Evolutionary conservation across 169 alveolate genomes (phyloP).

Genomic region (Plasmodium vinckei): DNA sequence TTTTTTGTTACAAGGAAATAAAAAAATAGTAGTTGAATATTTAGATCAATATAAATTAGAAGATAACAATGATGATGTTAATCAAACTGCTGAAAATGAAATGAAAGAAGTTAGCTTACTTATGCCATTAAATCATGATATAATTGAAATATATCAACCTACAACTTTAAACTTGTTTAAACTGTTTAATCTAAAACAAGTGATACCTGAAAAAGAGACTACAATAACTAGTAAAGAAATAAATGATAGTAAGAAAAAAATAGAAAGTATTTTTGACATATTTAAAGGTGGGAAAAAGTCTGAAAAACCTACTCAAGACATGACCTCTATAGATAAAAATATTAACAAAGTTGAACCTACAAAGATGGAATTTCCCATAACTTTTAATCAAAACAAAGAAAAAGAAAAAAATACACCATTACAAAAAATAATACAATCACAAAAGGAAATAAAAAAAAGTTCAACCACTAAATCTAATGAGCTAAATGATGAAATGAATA

Average conservation of each 20-base stretch:
- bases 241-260: background rate
- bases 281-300: background rate
- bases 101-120: slow-evolving; percentile 50
- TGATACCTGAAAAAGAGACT: background rate
- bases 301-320: background rate
- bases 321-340: background rate
- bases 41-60: slow-evolving; percentile 68
- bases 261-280: too few relatives aligned
- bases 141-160: slow-evolving; percentile 16
- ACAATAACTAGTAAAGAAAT: background rate
- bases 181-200: slow-evolving; percentile 22
- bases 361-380: background rate
- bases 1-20: slow-evolving; percentile 55
- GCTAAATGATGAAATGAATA: slow-evolving; percentile 4
- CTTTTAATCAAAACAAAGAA: background rate
- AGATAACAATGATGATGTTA: slow-evolving; percentile 16
- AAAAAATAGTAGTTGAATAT: slow-evolving; percentile 68
- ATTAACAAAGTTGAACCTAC: background rate
- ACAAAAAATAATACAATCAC: too few relatives aligned
- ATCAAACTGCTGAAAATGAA: slow-evolving; percentile 14
- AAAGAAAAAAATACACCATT: background rate
- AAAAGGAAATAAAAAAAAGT: background rate
- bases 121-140: slow-evolving; percentile 12
- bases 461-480: background rate
- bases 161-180: background rate